A percentile compares a stretch with the other conserved stretches of the same genome.
These are phyloP conservation scores for Ambrosia artemisiifolia DNA, from an alignment of 129 eudicot species.

Conservation along the genomic window DNA sequence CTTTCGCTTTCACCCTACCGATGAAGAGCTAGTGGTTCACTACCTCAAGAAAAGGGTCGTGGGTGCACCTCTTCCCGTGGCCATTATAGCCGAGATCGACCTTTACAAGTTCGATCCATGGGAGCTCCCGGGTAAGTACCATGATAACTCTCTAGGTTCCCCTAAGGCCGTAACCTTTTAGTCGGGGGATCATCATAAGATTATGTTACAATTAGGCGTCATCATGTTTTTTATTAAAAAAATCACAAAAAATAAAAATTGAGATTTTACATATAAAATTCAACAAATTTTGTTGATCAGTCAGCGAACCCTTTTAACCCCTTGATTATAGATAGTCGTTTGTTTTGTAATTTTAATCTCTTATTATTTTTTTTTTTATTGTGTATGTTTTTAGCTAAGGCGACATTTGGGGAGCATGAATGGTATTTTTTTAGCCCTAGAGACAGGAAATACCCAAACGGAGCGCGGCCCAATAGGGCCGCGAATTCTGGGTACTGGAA, in stretches of 20 bases:
- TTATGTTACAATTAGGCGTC: too few species aligned
- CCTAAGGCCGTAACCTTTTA: too few species aligned
- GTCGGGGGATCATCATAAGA: too few species aligned
- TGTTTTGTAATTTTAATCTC: not conserved
- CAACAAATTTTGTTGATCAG: too few species aligned
- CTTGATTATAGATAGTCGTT: too few species aligned
- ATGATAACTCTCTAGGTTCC: not conserved
- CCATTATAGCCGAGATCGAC: conserved; percentile 87
- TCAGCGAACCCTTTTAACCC: too few species aligned
- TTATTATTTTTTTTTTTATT: not conserved
- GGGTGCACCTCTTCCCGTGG: conserved; percentile 65
- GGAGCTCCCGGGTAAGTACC: conserved; percentile 71
- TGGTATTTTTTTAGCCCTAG: conserved; percentile 93
- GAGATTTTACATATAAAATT: too few species aligned
- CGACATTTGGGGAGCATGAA: conserved; percentile 85
- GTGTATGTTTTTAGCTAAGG: conserved; percentile 55
- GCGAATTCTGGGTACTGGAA: conserved; percentile 95
- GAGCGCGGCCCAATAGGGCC: conserved; percentile 87
- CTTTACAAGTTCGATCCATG: conserved; percentile 90
- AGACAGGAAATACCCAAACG: conserved; percentile 87
- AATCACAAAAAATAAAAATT: too few species aligned
- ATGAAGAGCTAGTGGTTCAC: conserved; percentile 85
- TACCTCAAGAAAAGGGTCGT: conserved; percentile 68
- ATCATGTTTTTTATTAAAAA: too few species aligned
- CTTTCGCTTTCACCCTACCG: conserved; percentile 88